Conservation (phyloP, 2,329 filamentous ascomycete genomes). For the Gaeumannomyces sp. region DNA sequence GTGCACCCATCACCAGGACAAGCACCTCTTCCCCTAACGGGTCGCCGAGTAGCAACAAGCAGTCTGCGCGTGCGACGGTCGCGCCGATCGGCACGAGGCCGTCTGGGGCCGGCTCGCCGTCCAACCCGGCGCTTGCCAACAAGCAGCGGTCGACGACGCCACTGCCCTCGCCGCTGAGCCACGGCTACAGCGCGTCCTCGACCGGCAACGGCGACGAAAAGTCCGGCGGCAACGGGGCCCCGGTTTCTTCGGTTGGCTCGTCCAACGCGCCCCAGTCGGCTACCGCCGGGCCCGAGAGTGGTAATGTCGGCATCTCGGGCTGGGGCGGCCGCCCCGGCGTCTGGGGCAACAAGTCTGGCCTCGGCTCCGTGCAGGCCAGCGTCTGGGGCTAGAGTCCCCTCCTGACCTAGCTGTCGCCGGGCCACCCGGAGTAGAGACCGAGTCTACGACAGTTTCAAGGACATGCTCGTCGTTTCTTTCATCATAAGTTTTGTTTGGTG, state of each 20-base stretch:
- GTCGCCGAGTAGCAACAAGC: slow-evolving; percentile 62
- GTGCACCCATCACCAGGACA: slow-evolving; percentile 55
- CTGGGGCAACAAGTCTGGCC: slow-evolving; percentile 76
- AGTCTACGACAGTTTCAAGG: no score
- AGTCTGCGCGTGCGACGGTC: slow-evolving; percentile 54
- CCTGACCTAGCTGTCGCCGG: neutral
- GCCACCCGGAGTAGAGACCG: no score
- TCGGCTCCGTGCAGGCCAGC: slow-evolving; percentile 75
- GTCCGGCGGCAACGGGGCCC: slow-evolving; percentile 22
- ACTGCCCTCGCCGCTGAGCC: slow-evolving; percentile 79
- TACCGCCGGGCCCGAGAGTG: slow-evolving; percentile 36
- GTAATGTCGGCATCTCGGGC: slow-evolving; percentile 39
- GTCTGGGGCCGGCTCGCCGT: slow-evolving; percentile 45
- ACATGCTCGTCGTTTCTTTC: neutral
- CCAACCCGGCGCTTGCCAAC: slow-evolving; percentile 49
- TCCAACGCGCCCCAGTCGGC: slow-evolving; percentile 41
- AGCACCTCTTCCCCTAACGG: slow-evolving; percentile 81
- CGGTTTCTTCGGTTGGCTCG: slow-evolving; percentile 16
- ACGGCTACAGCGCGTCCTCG: slow-evolving; percentile 53
- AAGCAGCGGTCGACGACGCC: slow-evolving; percentile 80
- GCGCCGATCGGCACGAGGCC: slow-evolving; percentile 93
- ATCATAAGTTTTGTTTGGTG: neutral
- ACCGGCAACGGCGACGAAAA: slow-evolving; percentile 42
- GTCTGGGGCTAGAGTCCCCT: slow-evolving; percentile 70
- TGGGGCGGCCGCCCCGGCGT: slow-evolving; percentile 74